These are phyloP conservation scores for Neonectria magnoliae DNA, from an alignment of 2,329 filamentous ascomycete genomes.

Conservation along the genomic window DNA sequence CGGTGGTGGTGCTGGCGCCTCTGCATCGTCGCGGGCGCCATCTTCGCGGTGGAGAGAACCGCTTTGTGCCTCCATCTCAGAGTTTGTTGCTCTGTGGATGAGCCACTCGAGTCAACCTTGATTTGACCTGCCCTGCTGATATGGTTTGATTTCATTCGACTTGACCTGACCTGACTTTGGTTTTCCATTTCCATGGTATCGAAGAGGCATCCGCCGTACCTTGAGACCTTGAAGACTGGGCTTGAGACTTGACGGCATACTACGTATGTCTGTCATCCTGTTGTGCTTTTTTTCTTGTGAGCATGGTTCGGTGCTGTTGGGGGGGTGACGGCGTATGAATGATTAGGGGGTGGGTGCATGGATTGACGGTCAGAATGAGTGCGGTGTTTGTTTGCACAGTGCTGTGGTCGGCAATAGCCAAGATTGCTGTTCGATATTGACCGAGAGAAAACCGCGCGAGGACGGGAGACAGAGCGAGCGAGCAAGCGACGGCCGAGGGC, in stretches of 20 bases:
- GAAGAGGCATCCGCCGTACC: background rate
- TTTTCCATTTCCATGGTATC: constrained; percentile 4
- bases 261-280: background rate
- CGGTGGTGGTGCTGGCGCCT: constrained; percentile 23
- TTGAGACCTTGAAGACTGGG: background rate
- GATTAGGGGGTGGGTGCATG: background rate
- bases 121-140: constrained; percentile 1
- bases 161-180: constrained; percentile 8
- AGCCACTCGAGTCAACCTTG: background rate
- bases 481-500: constrained; percentile 18
- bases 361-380: background rate
- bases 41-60: background rate
- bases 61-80: background rate
- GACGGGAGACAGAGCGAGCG: background rate
- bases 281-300: background rate
- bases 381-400: constrained; percentile 6
- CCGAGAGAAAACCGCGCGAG: constrained; percentile 5
- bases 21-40: constrained; percentile 6
- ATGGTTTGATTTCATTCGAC: background rate
- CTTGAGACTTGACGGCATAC: background rate
- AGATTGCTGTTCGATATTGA: background rate
- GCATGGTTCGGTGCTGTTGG: background rate
- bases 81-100: background rate
- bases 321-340: background rate
- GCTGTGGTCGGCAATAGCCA: constrained; percentile 4